Evolutionary conservation across 2,329 filamentous ascomycete species (phyloP).

Genomic region (Colletotrichum acutatum): DNA sequence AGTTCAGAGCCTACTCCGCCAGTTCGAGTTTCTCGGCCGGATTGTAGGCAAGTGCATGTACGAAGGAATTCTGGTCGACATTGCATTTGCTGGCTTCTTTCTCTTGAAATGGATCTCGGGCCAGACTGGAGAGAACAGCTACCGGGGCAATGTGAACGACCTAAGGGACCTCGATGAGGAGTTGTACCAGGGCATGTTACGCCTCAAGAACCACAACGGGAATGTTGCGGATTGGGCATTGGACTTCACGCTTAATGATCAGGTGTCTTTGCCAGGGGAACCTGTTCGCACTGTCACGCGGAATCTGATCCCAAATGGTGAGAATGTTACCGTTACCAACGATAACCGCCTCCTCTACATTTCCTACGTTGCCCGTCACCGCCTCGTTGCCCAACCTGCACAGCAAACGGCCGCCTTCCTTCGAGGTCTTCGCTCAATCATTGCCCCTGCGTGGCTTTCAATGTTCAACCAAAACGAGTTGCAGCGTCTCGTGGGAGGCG

Average conservation of each 20-base stretch:
- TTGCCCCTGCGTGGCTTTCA: slow-evolving; percentile 90
- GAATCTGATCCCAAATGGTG: slow-evolving; percentile 81
- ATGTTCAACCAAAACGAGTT: slow-evolving; percentile 99
- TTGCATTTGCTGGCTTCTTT: slow-evolving; percentile 95
- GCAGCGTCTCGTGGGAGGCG: slow-evolving; percentile 91
- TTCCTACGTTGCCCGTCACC: slow-evolving; percentile 88
- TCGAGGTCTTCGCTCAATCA: slow-evolving; percentile 85
- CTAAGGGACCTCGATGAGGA: slow-evolving; percentile 90
- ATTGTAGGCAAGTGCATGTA: slow-evolving; percentile 97
- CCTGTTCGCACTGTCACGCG: slow-evolving; percentile 73
- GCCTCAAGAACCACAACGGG: slow-evolving; percentile 86
- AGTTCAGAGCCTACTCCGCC: slow-evolving; percentile 71
- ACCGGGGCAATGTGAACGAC: slow-evolving; percentile 95
- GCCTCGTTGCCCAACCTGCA: slow-evolving; percentile 82
- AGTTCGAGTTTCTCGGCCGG: slow-evolving; percentile 92
- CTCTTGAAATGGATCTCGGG: slow-evolving; percentile 89
- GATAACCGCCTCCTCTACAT: slow-evolving; percentile 96
- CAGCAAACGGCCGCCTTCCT: slow-evolving; percentile 90
- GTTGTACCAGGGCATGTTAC: slow-evolving; percentile 85
- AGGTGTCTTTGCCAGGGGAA: slow-evolving; percentile 57
- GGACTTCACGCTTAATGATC: slow-evolving; percentile 90
- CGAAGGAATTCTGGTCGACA: slow-evolving; percentile 93
- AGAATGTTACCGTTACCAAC: slow-evolving; percentile 84
- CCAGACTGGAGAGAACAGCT: slow-evolving; percentile 73
- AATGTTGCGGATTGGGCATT: slow-evolving; percentile 84